Evolutionary conservation across 768 basidiomycete genomes (phyloP), one percentile per base, ranked within the genome.

Genomic region (Dioszegia hungarica): DNA sequence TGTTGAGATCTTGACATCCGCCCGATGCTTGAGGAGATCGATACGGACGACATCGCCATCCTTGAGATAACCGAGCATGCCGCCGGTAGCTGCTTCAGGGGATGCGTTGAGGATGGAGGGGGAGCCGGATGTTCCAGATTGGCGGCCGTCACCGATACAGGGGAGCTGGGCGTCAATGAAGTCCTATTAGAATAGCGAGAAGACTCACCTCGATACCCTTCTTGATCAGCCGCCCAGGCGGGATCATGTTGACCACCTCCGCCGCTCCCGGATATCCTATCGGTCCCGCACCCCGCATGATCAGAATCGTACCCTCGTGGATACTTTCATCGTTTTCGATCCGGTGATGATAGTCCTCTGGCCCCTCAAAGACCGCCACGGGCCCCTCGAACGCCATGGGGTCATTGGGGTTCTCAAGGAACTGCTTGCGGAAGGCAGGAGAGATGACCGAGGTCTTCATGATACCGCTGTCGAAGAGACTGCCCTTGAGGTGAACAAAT

Each of bases 371-470:
- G 10, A 75, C 71, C 2, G 67, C 68, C 10, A 72, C 69, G 1
- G 74, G 74, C 24, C 74, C 74, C 50, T 75, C 70, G 60, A 75
- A 75, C 2, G 74, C 74, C 66, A 67, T 72, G 10, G 70, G 70
- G 48, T 74, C 73, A 1, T 67, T 52, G 3, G 72, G 72, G 33
- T 75, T 69, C n/a, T 61, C 63, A 11, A 75, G 60, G 64, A 67
- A 75, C 41, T 72, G 68, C 28, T 74, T 62, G 6, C 61, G 48
- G 63, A 75, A 75, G 5, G 62, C 66, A 20, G 59, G 53, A 15
- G 60, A 61, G 61, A 75, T 75, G 56, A 75, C 74, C 5, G 73
- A 74, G 0, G 72, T 72, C 60, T 71, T 72, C 70, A 72, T 74
- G 58, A 74, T 75, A 12, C 67, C 74, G 41, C 64, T 66, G 56